Conservation (phyloP, 148 eudicot genomes). For the Vaccinium myrtillus region DNA sequence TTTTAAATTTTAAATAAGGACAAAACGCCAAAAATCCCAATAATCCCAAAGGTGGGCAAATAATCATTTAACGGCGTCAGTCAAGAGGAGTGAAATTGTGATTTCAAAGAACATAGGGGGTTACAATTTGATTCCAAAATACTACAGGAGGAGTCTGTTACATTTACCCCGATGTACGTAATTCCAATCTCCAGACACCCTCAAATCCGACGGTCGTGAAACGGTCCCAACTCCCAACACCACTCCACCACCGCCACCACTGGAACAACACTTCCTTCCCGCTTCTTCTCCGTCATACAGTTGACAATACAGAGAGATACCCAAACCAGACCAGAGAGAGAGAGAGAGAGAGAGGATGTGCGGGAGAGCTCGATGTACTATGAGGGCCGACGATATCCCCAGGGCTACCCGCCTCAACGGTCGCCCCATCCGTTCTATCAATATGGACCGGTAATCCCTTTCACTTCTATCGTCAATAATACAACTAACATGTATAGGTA, state of each 20-base stretch:
- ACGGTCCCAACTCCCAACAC: neutral
- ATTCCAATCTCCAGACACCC: neutral
- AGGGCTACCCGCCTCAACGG: slow-evolving; percentile 63
- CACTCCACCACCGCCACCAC: neutral
- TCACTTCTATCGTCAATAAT: neutral
- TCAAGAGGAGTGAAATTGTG: neutral
- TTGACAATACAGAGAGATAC: neutral
- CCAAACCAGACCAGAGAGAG: neutral
- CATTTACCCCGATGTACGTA: neutral
- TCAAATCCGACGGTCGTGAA: neutral
- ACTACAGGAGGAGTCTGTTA: neutral
- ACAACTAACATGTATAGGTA: neutral
- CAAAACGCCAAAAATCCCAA: too few relatives aligned
- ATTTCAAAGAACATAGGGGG: neutral
- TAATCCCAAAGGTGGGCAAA: too few relatives aligned
- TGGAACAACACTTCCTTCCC: neutral
- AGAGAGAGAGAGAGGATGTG: neutral
- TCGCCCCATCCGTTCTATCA: slow-evolving; percentile 55
- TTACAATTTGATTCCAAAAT: neutral
- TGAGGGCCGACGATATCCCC: slow-evolving; percentile 59
- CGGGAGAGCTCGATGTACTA: slow-evolving; percentile 2
- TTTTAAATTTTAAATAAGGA: too few relatives aligned
- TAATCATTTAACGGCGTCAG: too few relatives aligned
- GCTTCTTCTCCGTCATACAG: neutral
- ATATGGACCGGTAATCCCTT: slow-evolving; percentile 56